phyloP scores from a whole-genome alignment of 352 stramenopile species.

The Pythium apleroticum region DNA sequence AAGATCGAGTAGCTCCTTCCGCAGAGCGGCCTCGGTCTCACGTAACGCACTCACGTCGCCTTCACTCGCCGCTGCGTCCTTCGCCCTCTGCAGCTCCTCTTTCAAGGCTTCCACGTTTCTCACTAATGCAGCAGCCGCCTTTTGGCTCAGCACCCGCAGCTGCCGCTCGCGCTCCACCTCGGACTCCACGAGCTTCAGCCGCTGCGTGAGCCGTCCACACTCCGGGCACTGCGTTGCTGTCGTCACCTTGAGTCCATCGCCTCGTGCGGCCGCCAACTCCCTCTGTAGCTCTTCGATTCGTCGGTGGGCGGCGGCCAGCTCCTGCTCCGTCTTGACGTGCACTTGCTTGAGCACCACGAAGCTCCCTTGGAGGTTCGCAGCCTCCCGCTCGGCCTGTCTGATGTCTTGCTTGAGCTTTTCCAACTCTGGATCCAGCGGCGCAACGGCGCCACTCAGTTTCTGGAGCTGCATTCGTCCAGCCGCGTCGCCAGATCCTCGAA shows the following conservation, averaged over 20 bases:
- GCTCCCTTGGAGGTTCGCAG: background rate
- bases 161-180: background rate
- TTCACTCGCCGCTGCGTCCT: background rate
- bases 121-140: background rate
- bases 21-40: background rate
- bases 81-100: background rate
- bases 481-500: too few species aligned
- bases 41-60: background rate
- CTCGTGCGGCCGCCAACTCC: background rate
- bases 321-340: background rate
- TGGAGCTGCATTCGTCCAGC: too few species aligned
- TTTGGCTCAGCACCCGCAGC: background rate
- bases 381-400: background rate
- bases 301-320: background rate
- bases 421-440: background rate
- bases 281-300: background rate
- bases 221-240: background rate
- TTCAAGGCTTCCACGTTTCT: background rate
- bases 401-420: background rate
- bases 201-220: background rate
- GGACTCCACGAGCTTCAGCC: background rate
- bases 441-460: background rate
- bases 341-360: slow-evolving; percentile 4
- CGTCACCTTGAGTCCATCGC: too few species aligned
- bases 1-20: background rate